Base-by-base conservation (phyloP, 768 basidiomycete genomes). In the Russula sp. region DNA sequence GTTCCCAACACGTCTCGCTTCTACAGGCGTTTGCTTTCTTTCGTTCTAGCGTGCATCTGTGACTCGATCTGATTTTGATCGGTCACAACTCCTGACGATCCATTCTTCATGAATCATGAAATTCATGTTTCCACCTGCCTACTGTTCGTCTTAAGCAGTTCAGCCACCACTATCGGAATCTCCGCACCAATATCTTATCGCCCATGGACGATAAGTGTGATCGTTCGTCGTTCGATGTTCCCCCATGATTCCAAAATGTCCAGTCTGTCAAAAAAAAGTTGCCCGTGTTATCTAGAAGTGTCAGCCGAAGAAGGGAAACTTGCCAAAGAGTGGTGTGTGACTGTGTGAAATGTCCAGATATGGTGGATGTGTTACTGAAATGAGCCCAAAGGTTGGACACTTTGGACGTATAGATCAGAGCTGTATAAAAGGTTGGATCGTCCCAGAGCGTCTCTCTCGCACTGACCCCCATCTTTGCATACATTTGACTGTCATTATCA, bases 351-450 rank as follows among this genome's bases (percentile, higher is more conserved):
- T 60, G 48, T 55, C 63, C 54, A 39, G 22, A 64, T 64, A 44
- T 64, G 63, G 63, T 51, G 58, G 47, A 40, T 32, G 27, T n/a
- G n/a, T 64, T 64, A 54, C 63, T 64, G 48, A 56, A 60, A 45
- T 20, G 63, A 42, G 40, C 35, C 6, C 49, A 3, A 39, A 45
- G 20, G 53, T 55, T 44, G 48, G 49, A 59, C 57, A 50, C 54
- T 53, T 64, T 51, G 58, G 54, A 55, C 44, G 47, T 48, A 44
- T 42, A 55, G 57, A 50, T 27, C 58, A 49, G 47, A 40, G 54
- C 49, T 22, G 61, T 68, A 68, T 68, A 68, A 63, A 66, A 63
- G 61, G 56, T 40, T 48, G 57, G 57, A 56, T 60, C 61, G 50
- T 62, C 67, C 40, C 39, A 22, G 2, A 34, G 50, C 40, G 20